phyloP scores from a whole-genome alignment of 106 monocot genomes.

The Ottelia alismoides region DNA sequence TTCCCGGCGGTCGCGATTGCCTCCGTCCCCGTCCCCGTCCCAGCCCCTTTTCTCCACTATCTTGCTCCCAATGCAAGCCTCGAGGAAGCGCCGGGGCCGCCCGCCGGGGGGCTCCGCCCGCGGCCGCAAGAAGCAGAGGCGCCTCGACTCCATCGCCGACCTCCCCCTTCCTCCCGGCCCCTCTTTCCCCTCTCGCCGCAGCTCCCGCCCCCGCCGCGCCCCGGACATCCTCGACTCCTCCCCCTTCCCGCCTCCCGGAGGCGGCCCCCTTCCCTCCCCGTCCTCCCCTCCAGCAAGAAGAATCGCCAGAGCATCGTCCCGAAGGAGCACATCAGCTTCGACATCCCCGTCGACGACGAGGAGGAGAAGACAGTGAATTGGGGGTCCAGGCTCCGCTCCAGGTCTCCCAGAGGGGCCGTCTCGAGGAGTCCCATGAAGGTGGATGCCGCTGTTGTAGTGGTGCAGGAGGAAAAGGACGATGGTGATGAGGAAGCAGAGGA shows the following conservation, averaged over 20 bases:
- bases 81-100: too few relatives aligned
- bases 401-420: not conserved
- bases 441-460: not conserved
- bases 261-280: conserved; percentile 12
- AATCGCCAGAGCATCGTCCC: not conserved
- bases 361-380: conserved; percentile 22
- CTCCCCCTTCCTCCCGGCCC: not conserved
- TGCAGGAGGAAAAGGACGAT: not conserved
- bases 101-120: conserved; percentile 20
- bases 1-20: too few relatives aligned
- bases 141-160: conserved; percentile 75
- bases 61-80: conserved; percentile 1
- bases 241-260: conserved; percentile 32
- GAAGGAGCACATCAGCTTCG: conserved; percentile 1
- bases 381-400: conserved; percentile 38
- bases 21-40: not conserved
- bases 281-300: too few relatives aligned
- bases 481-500: conserved; percentile 3
- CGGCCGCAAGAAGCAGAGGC: conserved; percentile 68
- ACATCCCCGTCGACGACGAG: not conserved
- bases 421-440: not conserved
- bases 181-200: conserved; percentile 34
- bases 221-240: conserved; percentile 67
- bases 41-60: not conserved
- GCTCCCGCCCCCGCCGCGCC: conserved; percentile 48